Base-by-base conservation (phyloP, 129 eudicot species). In the Deinandra increscens region DNA sequence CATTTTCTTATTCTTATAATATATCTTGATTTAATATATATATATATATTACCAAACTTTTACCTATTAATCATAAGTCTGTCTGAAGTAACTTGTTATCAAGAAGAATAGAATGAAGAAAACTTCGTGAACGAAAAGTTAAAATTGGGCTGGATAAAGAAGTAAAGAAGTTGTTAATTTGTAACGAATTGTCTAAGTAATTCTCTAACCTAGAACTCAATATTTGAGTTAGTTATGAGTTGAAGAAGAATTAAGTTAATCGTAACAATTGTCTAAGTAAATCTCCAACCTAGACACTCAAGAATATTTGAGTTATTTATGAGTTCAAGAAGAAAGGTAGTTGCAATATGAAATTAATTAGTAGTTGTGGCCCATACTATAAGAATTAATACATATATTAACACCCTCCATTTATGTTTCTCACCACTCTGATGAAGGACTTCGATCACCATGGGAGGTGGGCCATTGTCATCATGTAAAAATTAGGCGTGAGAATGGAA, bases 401-500 rank as follows among this genome's bases (percentile, higher is more conserved):
- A 75, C 63, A 68, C 59, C 53, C 74, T 12, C 61, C 63, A 75
- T 76, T 76, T 69, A 76, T 76, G 81, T 63, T 49, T 15, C 71
- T 69, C 81, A 69, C 76, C 44, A 37, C 38, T 44, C 56, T 11
- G 60, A 50, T 73, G 60, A 31, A 74, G 53, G 66, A 64, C 73
- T 66, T 64, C 43, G 64, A 36, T 64, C 62, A 58, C 80, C 73
- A 62, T 60, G 71, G 55, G 75, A 37, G 51, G 75, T 76, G 76
- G 81, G 71, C 81, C 81, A 69, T 29, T 50, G 69, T 76, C 58
- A 76, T 69, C 76, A 69, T 22, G 26, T 68, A 26, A 68, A 68
- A 23, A 36, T 48, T 68, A 75, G 9, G 26, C 29, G 5, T 41
- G 18, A 17, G 42, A 39, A 26, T 42, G 53, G n/a, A n/a, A n/a